Base-by-base conservation (phyloP, 2,329 filamentous ascomycete species). In the Ascochyta viciae-villosae region DNA sequence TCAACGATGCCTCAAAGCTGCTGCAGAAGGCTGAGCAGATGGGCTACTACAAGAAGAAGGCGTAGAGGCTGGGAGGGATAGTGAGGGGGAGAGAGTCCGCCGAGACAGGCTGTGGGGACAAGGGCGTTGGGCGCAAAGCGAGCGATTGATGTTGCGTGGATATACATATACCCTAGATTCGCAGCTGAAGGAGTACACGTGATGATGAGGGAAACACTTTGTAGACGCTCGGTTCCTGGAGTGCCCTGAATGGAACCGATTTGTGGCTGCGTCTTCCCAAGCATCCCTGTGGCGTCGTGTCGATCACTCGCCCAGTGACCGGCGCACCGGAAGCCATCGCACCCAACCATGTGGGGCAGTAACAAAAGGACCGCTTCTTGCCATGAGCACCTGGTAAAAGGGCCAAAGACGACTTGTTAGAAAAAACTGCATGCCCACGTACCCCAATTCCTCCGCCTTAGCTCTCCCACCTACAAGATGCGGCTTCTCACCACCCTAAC, bases 1-100 rank as follows among this genome's bases (percentile, higher is more conserved):
- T 76, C 58, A 67, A 72, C 45, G 73, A 72, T 55, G 64, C 73
- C 39, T 71, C 74, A n/a, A 70, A 60, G 62, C 58, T 70, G 41
- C 50, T 75, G 57, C 71, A 70, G 46, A 65, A 62, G 34, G 60
- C 62, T 23, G 47, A 61, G 44, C 62, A 62, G 57, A 68, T 66
- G 43, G 68, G 67, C 43, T 60, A 45, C 39, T 63, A 58, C 40
- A 74, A 74, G 67, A 75, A 74, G 70, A 61, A 57, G 50, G 50
- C 49, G 5, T 57, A 52, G 43, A 45, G 29, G 24, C 22, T 10
- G 12, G 7, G 16, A 16, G 10, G 5, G 1, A 6, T 9, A 3
- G 12, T 26, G n/a, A 23, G 12, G 9, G 10, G 12, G n/a, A 5
- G 24, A 9, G 15, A 41, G 4, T 5, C n/a, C 23, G 13, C 4